Conservation (phyloP, 2,329 filamentous ascomycete genomes). For the Helotiales sp. region DNA sequence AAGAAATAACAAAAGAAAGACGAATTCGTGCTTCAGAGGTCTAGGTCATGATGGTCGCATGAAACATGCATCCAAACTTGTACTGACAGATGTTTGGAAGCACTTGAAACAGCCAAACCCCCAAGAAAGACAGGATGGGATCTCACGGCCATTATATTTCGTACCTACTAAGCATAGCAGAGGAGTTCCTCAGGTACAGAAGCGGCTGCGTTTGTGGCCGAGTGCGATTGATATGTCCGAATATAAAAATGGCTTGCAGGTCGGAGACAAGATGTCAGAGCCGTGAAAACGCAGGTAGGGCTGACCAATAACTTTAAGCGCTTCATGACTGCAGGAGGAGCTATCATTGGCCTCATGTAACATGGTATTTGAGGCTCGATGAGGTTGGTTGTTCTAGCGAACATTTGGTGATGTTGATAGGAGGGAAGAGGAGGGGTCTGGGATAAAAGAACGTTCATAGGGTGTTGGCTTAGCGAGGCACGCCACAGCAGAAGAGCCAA, state of each 20-base stretch:
- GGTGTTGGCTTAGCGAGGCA: not conserved
- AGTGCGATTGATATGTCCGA: not conserved
- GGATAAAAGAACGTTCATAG: not conserved
- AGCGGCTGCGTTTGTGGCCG: not conserved
- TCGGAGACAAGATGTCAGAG: not conserved
- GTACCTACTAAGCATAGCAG: not conserved
- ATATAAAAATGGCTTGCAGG: constrained; percentile 5
- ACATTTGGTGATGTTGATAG: not conserved
- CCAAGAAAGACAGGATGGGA: not conserved
- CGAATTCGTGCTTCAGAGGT: not conserved
- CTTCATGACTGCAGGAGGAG: not conserved
- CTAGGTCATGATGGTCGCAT: not conserved
- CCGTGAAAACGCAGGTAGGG: not conserved
- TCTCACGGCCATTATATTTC: not conserved
- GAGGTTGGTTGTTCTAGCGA: not conserved
- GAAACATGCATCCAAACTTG: not conserved
- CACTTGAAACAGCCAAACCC: constrained; percentile 3
- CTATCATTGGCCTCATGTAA: not conserved
- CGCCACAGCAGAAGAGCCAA: no score
- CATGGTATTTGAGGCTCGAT: not conserved
- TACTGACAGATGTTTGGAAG: not conserved
- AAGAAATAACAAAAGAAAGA: not conserved
- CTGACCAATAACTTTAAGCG: not conserved
- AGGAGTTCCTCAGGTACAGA: not conserved
- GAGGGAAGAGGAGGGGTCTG: not conserved